Evolutionary conservation across 1,284 basidiomycete species (phyloP), one percentile per base, ranked within the genome.

Genomic region (Malassezia equina): DNA sequence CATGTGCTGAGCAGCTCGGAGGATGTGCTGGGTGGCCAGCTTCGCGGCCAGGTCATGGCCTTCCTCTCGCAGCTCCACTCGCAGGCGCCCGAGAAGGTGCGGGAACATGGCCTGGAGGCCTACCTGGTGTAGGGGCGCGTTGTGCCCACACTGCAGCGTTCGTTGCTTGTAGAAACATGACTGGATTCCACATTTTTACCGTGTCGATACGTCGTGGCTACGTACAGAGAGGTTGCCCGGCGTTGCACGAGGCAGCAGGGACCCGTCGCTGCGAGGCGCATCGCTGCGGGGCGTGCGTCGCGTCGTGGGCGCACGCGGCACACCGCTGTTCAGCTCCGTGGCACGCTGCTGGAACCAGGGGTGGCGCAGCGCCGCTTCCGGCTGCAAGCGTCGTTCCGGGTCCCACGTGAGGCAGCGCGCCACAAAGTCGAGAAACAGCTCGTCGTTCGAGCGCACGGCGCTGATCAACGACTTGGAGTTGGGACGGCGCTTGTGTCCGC

Each of bases 401-500:
- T 99, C 94, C 94, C 93, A 99, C 13, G 88, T 82, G 23, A 99
- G 80, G 76, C 94, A 99, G 75, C 93, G 95, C 3, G 86, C 80
- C 61, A 98, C 87, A 71, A 99, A 81, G 66, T 81, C 80, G 52
- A 80, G 67, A 63, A 80, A 80, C 7, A 77, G 43, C 55, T 90
- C 88, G 66, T 93, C 89, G 57, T 86, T 86, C 65, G 85, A 86
- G 58, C 89, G 85, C 44, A 98, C 80, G 43, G 91, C 90, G 71
- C 88, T 84, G 6, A 84, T 81, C 33, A 98, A 80, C 0, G 87
- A 85, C 77, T 94, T 96, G 41, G 88, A 84, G 19, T 86, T 88
- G 15, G 94, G 90, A 61, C 90, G 81, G 51, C 94, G 82, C 47
- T 90, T 81, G 48, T 90, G 85, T 25, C 94, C 94, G 76, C 98